Conservation (phyloP, 2,329 filamentous ascomycete genomes). For the Stachybotrys chlorohalonatus region DNA sequence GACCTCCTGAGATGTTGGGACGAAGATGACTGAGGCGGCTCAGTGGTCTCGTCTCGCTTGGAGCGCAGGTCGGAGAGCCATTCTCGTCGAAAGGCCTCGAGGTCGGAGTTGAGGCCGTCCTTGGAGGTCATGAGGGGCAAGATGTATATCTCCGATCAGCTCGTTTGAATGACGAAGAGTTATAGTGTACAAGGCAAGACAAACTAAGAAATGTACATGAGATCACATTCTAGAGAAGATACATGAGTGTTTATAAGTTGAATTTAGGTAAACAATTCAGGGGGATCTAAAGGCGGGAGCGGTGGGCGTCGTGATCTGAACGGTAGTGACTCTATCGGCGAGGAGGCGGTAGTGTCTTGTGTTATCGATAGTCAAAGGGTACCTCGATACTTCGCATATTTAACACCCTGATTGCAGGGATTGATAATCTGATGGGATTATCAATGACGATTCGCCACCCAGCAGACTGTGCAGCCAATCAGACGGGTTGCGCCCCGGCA, state of each 20-base stretch:
- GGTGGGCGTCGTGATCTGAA: background rate
- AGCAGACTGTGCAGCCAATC: background rate
- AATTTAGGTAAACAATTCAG: background rate
- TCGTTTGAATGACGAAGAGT: background rate
- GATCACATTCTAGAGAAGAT: background rate
- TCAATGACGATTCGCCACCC: background rate
- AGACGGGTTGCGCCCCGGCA: background rate
- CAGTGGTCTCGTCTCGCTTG: slow-evolving; percentile 8
- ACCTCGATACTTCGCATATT: no score
- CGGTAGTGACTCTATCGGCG: no score
- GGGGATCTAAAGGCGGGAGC: no score
- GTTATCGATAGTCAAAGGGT: no score
- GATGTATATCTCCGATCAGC: background rate
- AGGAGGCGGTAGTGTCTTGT: no score
- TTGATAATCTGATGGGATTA: background rate
- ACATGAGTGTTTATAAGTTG: background rate
- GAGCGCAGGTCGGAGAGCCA: slow-evolving; percentile 75
- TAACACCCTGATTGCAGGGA: no score
- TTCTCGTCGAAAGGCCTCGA: slow-evolving; percentile 76
- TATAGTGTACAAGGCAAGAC: no score
- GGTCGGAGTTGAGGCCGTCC: slow-evolving; percentile 49
- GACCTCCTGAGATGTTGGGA: slow-evolving; percentile 1
- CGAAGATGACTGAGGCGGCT: slow-evolving; percentile 1
- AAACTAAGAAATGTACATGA: no score
- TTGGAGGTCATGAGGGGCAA: slow-evolving; percentile 7